These are phyloP conservation scores for Leccinum variicolor DNA, from an alignment of 768 basidiomycete species.

Conservation along the genomic window DNA sequence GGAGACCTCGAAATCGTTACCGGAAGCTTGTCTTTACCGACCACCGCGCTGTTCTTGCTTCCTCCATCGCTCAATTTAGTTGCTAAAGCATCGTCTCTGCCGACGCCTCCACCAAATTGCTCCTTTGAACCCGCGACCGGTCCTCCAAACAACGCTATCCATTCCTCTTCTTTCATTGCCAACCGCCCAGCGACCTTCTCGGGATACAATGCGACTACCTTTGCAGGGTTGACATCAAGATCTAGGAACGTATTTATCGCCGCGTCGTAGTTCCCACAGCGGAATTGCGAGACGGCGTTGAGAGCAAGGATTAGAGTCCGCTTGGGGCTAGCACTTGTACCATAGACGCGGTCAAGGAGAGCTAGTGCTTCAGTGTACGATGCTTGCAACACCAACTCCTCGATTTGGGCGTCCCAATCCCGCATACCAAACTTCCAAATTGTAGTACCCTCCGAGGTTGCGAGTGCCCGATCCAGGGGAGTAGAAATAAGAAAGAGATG, in stretches of 20 bases:
- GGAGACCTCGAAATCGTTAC: conserved; percentile 27
- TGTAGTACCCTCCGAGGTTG: conserved; percentile 66
- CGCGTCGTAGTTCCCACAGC: conserved; percentile 59
- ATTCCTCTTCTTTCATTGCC: conserved; percentile 60
- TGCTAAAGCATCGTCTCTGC: conserved; percentile 25
- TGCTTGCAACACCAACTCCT: conserved; percentile 70
- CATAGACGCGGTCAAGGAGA: conserved; percentile 51
- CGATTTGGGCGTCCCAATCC: conserved; percentile 77
- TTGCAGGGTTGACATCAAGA: conserved; percentile 89
- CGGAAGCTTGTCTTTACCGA: conserved; percentile 23
- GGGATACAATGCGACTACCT: conserved; percentile 88
- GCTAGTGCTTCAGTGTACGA: conserved; percentile 78
- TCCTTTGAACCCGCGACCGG: conserved; percentile 33
- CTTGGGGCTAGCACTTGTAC: conserved; percentile 26
- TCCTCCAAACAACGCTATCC: conserved; percentile 87
- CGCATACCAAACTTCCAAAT: conserved; percentile 76
- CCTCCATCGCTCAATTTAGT: conserved; percentile 29
- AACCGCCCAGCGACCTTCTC: conserved; percentile 77
- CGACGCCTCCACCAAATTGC: not conserved
- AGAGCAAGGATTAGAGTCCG: conserved; percentile 62
- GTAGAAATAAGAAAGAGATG: conserved; percentile 64
- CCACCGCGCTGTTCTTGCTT: conserved; percentile 14
- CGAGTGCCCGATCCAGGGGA: conserved; percentile 66
- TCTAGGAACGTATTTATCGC: conserved; percentile 88
- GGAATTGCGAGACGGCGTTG: conserved; percentile 77